Conservation (phyloP, 257 asterid genomes). For the Solanum phureja region DNA sequence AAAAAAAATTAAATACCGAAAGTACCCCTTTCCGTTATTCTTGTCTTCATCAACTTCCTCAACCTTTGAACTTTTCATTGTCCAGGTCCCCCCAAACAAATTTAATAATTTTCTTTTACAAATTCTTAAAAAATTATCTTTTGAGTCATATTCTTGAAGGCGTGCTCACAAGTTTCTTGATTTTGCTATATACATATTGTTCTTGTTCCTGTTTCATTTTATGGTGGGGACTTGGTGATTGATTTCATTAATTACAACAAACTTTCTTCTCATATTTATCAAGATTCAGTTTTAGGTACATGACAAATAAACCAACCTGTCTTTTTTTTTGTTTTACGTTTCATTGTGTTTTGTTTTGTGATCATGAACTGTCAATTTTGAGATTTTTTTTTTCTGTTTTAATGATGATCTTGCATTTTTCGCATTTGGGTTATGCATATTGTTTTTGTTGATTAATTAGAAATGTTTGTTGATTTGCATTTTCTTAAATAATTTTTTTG, state of each 20-base stretch:
- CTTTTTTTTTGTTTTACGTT: not conserved
- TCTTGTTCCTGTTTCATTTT: not conserved
- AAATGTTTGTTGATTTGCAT: not conserved
- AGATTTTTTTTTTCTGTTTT: not conserved
- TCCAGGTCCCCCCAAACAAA: not conserved
- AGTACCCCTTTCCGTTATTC: slow-evolving; percentile 27
- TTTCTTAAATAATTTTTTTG: not conserved
- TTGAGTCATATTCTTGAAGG: not conserved
- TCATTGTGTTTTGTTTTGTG: not conserved
- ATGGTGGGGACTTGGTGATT: slow-evolving; percentile 1
- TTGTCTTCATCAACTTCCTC: slow-evolving; percentile 10
- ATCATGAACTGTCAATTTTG: not conserved
- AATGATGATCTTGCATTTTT: not conserved
- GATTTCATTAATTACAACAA: not conserved
- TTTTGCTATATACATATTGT: not conserved
- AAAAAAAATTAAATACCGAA: not conserved
- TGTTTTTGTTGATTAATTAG: not conserved
- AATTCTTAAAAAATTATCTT: not conserved
- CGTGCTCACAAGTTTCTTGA: not conserved
- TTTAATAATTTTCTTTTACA: not conserved
- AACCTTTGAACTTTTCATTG: slow-evolving; percentile 8
- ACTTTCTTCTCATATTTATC: not conserved
- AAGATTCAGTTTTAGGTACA: not conserved
- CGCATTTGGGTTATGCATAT: not conserved
- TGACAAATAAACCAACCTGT: not conserved